Evolutionary conservation across 2,329 filamentous ascomycete species (phyloP), one percentile per base, ranked within the genome.

Genomic region (Alternaria conjuncta): DNA sequence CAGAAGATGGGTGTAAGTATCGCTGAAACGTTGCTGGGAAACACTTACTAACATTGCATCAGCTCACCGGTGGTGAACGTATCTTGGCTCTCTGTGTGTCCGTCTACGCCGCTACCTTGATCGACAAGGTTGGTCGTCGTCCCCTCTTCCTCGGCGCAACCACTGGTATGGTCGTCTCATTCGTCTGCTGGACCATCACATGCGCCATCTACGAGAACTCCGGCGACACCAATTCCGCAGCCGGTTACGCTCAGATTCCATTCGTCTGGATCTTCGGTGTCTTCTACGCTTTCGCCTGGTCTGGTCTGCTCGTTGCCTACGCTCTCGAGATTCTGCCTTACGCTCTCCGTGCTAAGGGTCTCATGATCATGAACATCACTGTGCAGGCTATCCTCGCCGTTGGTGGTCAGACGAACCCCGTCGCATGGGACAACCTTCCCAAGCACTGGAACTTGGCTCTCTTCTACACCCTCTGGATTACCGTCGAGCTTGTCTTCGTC

Each of bases 391-490:
- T 87, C 30, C 82, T 90, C n/a, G 86, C 88, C 51, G 82, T 90
- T 58, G 85, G 86, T 71, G 86, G 87, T 81, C 87, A 81, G 68
- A 86, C 84, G 65, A 90, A 90, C 82, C 86, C 86, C 71, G 80
- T 89, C 63, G 88, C 87, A 10, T 90, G 88, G 86, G 83, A 88
- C 60, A 83, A 84, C 59, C 79, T 90, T 49, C 86, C 89, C 77
- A 70, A 71, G 28, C 75, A 73, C 63, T 90, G 87, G 86, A 84
- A 89, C 76, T 86, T 90, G 60, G 89, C 88, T 82, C 82, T 89
- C 57, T 88, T 90, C 80, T 90, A 90, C 80, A 88, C 87, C 20
- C 26, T 87, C 55, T 90, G 87, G 88, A 86, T 89, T 73, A 79
- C 84, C 21, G 77, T 84, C 73, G 86, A 90, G 76, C 80, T 90